These are phyloP conservation scores for Camellia granthamiana DNA, from an alignment of 148 eudicot genomes.

Conservation along the genomic window DNA sequence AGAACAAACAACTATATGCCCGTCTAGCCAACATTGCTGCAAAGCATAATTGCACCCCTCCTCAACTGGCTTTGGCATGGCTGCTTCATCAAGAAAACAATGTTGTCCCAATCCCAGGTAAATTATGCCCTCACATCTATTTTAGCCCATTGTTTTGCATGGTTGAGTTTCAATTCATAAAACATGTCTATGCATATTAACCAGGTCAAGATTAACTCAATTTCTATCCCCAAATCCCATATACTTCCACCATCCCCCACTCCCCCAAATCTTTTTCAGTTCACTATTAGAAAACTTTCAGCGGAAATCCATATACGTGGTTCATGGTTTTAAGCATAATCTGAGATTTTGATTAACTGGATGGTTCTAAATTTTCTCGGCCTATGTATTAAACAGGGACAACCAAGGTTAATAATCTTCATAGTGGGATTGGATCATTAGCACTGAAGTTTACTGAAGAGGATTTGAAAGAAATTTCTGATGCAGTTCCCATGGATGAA, in stretches of 20 bases:
- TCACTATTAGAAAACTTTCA: neutral
- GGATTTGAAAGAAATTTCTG: conserved; percentile 26
- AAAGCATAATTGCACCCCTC: conserved; percentile 17
- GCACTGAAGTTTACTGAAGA: conserved; percentile 26
- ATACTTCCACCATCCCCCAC: neutral
- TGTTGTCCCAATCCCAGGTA: conserved; percentile 24
- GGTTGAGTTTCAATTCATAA: neutral
- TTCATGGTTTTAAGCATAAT: neutral
- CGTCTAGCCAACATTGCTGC: conserved; percentile 12
- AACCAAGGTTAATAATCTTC: conserved; percentile 30
- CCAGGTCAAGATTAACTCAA: neutral
- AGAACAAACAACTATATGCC: conserved; percentile 15
- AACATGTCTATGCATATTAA: neutral
- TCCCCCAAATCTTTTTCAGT: neutral
- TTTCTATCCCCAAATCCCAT: neutral
- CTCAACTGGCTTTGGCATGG: conserved; percentile 27
- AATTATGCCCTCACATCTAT: neutral
- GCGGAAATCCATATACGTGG: too few relatives aligned
- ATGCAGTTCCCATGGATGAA: conserved; percentile 21
- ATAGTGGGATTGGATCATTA: conserved; percentile 19
- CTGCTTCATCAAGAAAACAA: conserved; percentile 17
- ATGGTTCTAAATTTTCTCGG: neutral
- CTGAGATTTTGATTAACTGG: neutral
- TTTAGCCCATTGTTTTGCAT: neutral
- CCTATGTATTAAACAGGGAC: conserved; percentile 24